Base-by-base conservation (phyloP, 169 alveolate species). In the Theileria parva region DNA sequence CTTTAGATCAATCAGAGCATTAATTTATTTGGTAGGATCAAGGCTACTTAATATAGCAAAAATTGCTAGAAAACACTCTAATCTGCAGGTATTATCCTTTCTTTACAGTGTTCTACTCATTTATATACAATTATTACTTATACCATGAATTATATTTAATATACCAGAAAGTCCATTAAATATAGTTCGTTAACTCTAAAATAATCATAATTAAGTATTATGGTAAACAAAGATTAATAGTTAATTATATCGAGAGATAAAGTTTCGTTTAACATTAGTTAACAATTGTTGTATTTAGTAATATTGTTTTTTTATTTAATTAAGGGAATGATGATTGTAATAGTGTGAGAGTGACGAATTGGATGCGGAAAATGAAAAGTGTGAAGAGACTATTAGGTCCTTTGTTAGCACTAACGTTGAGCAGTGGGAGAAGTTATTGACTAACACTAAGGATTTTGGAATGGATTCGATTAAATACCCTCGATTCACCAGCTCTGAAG, bases 11-110 rank as follows among this genome's bases (percentile, higher is more conserved):
- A 77, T 83, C n/a, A 65, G 71, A 23, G 53, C 85, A 2, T 72
- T 83, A 15, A 48, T 72, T 1, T 76, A 83, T 61, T 83, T 72
- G 80, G 48, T 83, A 19, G 86, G 86, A 32, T 77, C 85, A 32
- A 79, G 86, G 30, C 60, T 83, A 7, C 32, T 83, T 27, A 67
- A 75, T n/a, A 51, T 74, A 25, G 86, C 86, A 17, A 83, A 83
- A 30, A n/a, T 9, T 8, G 80, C 83, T 0, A 76, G 79, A 77
- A 65, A 74, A 12, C 48, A 80, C 0, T 17, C 11, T 23, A 81
- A 83, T 27, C 57, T 50, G 0, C 61, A 66, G 48, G 69, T 68
- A 67, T 73, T n/a, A 57, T 13, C 12, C 2, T 8, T 8, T 8
- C 15, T 44, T 44, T 44, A 44, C 37, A 32, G 5, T 32, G 1